Base-by-base conservation (phyloP, 257 asterid species). In the Mitragyna speciosa region DNA sequence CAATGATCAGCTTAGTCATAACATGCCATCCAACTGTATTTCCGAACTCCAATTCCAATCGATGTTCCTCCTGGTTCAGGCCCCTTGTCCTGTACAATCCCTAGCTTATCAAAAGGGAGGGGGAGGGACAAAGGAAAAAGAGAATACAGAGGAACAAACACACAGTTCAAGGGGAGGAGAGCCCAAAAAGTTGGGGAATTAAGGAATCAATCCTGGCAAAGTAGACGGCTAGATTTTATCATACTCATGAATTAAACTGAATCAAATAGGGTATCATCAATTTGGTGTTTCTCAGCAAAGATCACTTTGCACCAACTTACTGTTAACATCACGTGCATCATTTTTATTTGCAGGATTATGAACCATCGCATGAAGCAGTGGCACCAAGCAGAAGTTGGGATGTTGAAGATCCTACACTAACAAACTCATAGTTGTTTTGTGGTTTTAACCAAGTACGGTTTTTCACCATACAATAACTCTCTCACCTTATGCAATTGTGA, bases 321-420 rank as follows among this genome's bases (percentile, higher is more conserved):
- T 15, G 43, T 76, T 85, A 63, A 76, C 61, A 69, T 67, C 45
- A 59, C 59, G 63, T 80, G n/a, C 68, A 36, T 64, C 49, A 68
- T 36, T 82, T 36, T 59, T 78, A 70, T 69, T 71, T 83, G 85
- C 88, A 91, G 93, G 88, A 79, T 63, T 82, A 85, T 73, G 73
- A 58, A 76, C 91, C 90, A 72, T 61, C 66, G 76, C 91, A 86
- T 39, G 33, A 79, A 76, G 89, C 85, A 84, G 87, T 73, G 58
- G 84, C 89, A 81, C 81, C 90, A n/a, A 85, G 86, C 39, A 79
- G 72, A 66, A 84, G 82, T 77, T 85, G 88, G 90, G 83, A 84
- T 31, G 76, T 22, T 30, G 82, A 83, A 78, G 86, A 75, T 26
- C 75, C 83, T 49, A 83, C 22, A 74, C 48, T 70, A 45, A 80